Conservation (phyloP, 2,329 filamentous ascomycete genomes). For the Calonectria pteridis region DNA sequence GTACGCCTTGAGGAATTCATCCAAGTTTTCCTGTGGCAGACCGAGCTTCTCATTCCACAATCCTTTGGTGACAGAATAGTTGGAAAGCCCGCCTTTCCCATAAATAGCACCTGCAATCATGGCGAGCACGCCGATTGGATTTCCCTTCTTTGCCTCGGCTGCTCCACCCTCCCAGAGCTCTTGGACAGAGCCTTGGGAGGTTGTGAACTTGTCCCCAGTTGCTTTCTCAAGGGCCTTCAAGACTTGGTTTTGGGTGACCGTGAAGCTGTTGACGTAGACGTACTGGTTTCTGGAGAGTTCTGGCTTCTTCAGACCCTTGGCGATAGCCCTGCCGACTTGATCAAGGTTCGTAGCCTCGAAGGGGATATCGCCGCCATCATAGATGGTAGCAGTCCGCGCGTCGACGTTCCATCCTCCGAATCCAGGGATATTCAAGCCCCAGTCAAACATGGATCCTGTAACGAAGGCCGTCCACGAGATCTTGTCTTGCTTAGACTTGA, state of each 20-base stretch:
- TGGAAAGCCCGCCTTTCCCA: neutral
- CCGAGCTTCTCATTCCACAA: conserved; percentile 24
- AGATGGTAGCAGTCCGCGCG: conserved; percentile 9
- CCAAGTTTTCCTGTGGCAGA: conserved; percentile 5
- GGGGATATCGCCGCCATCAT: conserved; percentile 17
- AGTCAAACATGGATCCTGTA: conserved; percentile 22
- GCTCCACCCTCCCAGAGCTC: conserved; percentile 5
- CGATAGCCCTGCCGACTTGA: conserved; percentile 27
- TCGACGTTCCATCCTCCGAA: conserved; percentile 6
- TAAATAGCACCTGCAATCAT: conserved; percentile 16
- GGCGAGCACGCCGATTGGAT: neutral
- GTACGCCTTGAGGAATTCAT: conserved; percentile 2
- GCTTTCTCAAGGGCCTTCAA: conserved; percentile 13
- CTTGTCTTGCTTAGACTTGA: conserved; percentile 14
- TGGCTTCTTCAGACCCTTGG: conserved; percentile 11
- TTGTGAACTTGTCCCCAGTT: conserved; percentile 1
- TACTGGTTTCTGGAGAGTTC: conserved; percentile 21
- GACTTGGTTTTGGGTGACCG: conserved; percentile 21
- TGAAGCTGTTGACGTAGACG: conserved; percentile 28
- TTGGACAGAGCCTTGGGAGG: neutral
- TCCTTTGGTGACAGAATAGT: conserved; percentile 16
- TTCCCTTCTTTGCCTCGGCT: neutral
- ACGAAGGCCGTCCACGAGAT: conserved; percentile 25
- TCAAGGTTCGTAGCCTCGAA: conserved; percentile 25
- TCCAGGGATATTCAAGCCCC: conserved; percentile 22